Evolutionary conservation across 805 yeast genomes (phyloP).

Genomic region (Yueomyces sp.): DNA sequence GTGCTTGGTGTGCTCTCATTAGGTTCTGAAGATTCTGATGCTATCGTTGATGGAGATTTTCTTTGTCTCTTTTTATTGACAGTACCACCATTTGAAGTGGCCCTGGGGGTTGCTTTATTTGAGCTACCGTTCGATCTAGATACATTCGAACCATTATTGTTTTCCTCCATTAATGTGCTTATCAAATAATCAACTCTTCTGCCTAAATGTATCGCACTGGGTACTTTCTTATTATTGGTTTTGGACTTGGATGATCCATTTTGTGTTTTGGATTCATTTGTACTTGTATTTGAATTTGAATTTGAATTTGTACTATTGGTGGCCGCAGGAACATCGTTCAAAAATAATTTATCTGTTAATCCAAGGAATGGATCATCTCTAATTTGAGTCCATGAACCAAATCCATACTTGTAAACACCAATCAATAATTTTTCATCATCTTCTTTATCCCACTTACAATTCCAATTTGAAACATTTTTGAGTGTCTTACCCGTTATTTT

Average conservation of each 20-base stretch:
- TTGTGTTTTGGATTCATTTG: constrained; percentile 13
- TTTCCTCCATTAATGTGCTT: constrained; percentile 50
- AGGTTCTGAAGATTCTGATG: constrained; percentile 4
- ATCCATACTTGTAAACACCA: constrained; percentile 87
- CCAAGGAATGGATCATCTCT: constrained; percentile 91
- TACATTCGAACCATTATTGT: constrained; percentile 10
- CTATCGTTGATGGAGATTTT: constrained; percentile 2
- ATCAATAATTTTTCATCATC: constrained; percentile 81
- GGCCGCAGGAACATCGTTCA: constrained; percentile 31
- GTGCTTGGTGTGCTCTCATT: constrained; percentile 5
- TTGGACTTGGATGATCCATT: constrained; percentile 15
- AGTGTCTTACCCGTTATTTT: constrained; percentile 42
- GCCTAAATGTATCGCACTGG: constrained; percentile 84
- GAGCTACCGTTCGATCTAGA: constrained; percentile 8
- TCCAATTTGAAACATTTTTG: constrained; percentile 84
- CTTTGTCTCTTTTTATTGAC: constrained; percentile 19
- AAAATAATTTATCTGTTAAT: constrained; percentile 68
- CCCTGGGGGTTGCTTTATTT: constrained; percentile 8
- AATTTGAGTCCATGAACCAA: constrained; percentile 88
- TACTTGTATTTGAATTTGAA: neutral
- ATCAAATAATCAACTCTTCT: constrained; percentile 85
- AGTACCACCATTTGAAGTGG: constrained; percentile 9
- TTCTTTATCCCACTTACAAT: constrained; percentile 65
- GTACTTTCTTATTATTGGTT: constrained; percentile 45
- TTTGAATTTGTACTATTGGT: constrained; percentile 2